Evolutionary conservation across 495 filamentous ascomycete species (phyloP), one percentile per base, ranked within the genome.

Genomic region (Hyaloscypha finlandica): DNA sequence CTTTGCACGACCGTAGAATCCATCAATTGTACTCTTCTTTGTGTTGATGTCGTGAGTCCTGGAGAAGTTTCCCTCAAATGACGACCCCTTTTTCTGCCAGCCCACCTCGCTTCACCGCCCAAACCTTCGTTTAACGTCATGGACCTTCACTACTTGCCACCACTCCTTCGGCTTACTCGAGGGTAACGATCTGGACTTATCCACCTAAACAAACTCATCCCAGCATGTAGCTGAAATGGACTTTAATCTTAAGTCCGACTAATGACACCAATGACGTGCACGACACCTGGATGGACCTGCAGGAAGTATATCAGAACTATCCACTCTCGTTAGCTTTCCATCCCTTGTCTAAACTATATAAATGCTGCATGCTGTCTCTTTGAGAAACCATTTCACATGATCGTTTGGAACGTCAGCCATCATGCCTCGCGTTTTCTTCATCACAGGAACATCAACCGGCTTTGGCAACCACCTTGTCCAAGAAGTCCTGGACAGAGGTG

Each of bases 371-470:
- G 42, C 16, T 48, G 42, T 12, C 1, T 25, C 19, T 14, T 54
- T 54, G 48, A 52, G 51, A 32, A 52, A 63, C 6, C 45, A 33
- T 4, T 29, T 33, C 29, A 52, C 16, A 66, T 39, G 30, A 60
- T 51, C 64, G 37, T 29, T 65, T 48, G 32, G 6, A 64, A 45
- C 16, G 32, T 51, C 30, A 35, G 14, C 54, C 52, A 69, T 35
- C 42, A 72, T 72, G 70, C 66, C 66, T 69, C 63, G 67, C 11
- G 67, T 69, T 53, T 72, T 69, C 48, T 58, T 72, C 22, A 75
- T 80, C 25, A 81, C 79, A 29, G 78, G 79, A 20, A 76, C 74
- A 61, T 74, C 73, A 3, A 78, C 78, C 1, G 79, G 79, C 11
- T 76, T 81, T 56, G 79, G 78, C 32, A 57, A 73, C 16, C 29